Evolutionary conservation across 176 grass and related monocot species (phyloP).

Genomic region (Hsuehochloa calcarea): DNA sequence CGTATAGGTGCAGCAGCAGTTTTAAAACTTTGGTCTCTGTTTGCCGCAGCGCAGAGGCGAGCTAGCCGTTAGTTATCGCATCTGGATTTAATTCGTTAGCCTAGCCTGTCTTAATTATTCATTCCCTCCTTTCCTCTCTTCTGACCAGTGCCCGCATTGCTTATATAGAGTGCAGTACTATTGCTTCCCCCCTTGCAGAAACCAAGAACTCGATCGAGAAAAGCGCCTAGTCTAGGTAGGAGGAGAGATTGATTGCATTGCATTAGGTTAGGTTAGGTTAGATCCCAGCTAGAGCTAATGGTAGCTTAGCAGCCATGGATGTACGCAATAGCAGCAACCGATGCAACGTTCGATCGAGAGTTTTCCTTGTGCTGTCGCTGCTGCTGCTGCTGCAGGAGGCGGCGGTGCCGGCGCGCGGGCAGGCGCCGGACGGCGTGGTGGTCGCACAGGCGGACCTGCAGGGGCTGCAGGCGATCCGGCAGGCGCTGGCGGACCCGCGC

Average conservation of each 20-base stretch:
- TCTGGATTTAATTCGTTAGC: slow-evolving; percentile 37
- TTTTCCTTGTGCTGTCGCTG: not conserved
- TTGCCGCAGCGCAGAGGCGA: not conserved
- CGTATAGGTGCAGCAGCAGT: not conserved
- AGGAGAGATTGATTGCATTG: not conserved
- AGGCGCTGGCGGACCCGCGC: slow-evolving; percentile 51
- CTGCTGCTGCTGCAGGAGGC: not conserved
- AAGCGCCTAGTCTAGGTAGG: slow-evolving; percentile 16
- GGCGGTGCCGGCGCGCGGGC: slow-evolving; percentile 7
- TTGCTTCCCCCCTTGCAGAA: slow-evolving; percentile 21
- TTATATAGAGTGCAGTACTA: slow-evolving; percentile 39
- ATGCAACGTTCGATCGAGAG: not conserved
- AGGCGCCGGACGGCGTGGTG: slow-evolving; percentile 53
- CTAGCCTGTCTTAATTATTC: slow-evolving; percentile 31
- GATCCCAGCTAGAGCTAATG: slow-evolving; percentile 7
- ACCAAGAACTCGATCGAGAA: slow-evolving; percentile 26
- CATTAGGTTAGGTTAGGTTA: not conserved
- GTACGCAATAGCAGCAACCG: not conserved
- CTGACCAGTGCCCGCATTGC: not conserved
- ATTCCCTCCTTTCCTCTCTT: slow-evolving; percentile 42
- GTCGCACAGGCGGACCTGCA: slow-evolving; percentile 80
- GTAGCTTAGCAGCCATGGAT: slow-evolving; percentile 34
- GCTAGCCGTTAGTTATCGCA: slow-evolving; percentile 56
- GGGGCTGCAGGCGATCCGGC: slow-evolving; percentile 76
- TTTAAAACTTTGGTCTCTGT: not conserved